These are phyloP conservation scores for Penicillium sp. DNA, from an alignment of 2,329 filamentous ascomycete species.

Conservation along the genomic window DNA sequence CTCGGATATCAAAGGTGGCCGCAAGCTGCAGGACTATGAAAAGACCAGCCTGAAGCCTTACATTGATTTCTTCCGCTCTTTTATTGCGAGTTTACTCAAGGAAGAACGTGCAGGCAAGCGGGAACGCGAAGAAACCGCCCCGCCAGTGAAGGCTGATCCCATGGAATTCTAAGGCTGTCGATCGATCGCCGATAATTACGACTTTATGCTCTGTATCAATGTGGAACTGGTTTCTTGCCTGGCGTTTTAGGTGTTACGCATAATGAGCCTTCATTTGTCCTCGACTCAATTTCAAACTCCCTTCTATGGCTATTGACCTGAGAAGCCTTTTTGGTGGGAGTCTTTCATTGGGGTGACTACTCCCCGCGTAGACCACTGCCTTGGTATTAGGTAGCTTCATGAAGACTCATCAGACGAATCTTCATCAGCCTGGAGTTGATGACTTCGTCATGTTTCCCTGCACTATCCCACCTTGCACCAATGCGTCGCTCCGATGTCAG, in stretches of 20 bases:
- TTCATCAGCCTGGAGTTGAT: too few species aligned
- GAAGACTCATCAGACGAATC: too few species aligned
- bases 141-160: constrained; percentile 45
- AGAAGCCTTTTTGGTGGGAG: too few species aligned
- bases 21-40: constrained; percentile 78
- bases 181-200: constrained; percentile 10
- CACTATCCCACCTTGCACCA: too few species aligned
- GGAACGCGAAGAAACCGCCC: constrained; percentile 50
- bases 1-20: constrained; percentile 34
- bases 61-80: constrained; percentile 80
- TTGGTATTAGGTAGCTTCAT: too few species aligned
- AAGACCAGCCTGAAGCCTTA: constrained; percentile 95
- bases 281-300: not conserved
- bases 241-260: constrained; percentile 6
- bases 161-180: constrained; percentile 61
- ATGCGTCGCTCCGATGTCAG: too few species aligned
- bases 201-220: constrained; percentile 22
- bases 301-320: too few species aligned
- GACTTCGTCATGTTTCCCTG: too few species aligned
- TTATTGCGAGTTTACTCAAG: constrained; percentile 74
- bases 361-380: too few species aligned
- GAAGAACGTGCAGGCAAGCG: constrained; percentile 61
- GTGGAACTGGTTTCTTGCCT: not conserved
- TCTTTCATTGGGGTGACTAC: too few species aligned
- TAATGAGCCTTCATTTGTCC: constrained; percentile 1